Base-by-base conservation (phyloP, 441 rosid species). In the Aquilaria agallochum region DNA sequence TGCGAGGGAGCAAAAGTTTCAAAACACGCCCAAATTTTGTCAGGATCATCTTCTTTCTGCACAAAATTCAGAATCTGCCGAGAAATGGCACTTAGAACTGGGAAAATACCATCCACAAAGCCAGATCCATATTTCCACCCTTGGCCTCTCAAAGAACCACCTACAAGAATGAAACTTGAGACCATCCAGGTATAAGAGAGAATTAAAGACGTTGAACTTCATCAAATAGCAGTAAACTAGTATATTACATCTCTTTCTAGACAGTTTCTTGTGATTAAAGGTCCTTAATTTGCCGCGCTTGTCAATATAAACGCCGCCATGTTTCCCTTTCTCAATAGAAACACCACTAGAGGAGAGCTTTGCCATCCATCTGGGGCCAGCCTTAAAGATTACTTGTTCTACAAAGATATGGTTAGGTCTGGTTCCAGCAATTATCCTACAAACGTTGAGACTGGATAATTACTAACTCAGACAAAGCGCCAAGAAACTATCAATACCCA, bases 51-150 rank as follows among this genome's bases (percentile, higher is more conserved):
- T 69, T 86, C 87, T 65, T 63, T 72, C 34, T 70, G 86, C 5
- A 82, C 67, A 50, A 90, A 88, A 32, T 70, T 68, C 49, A 85
- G 74, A 66, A 93, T 82, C 65, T 80, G 78, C 72, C 82, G 95
- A 70, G 97, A 94, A 67, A 68, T 66, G 53, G 95, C 89, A 59
- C 95, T 86, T 55, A 90, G 60, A 34, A 93, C 98, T 5, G 97
- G 96, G 74, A 93, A 93, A 30, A 93, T 80, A 57, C 95, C 97
- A 73, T 93, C 97, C 0, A 90, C 98, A 61, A 93, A 93, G 2
- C 96, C 97, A 11, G 98, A 93, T 44, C 97, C 96, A 32, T 88
- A 93, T 70, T 93, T 90, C 98, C 97, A 90, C 72, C 98, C 98
- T 69, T 78, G 65, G 20, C 98, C 96, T 30, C 88, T 90, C 69